Percentiles rank a stretch among this genome's conserved stretches.
phyloP scores from a whole-genome alignment of 2,329 filamentous ascomycete genomes.

The Beauveria sp. region DNA sequence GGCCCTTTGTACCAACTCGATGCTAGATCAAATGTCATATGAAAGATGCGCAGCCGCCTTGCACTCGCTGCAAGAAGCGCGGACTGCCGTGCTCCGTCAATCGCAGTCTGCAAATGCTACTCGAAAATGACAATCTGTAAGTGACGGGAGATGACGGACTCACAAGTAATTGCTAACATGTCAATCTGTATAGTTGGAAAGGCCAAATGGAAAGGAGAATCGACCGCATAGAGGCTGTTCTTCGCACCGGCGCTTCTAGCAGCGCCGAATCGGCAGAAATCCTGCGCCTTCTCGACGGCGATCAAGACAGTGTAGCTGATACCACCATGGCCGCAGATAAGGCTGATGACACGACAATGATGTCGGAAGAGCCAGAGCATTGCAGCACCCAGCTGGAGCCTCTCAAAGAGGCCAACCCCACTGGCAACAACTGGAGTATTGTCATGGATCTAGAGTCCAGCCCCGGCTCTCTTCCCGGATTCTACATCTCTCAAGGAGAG shows the following conservation, averaged over 20 bases:
- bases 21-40: slow-evolving; percentile 33
- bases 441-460: slow-evolving; percentile 8
- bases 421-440: slow-evolving; percentile 9
- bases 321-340: not conserved
- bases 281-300: not conserved
- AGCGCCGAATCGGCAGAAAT: not conserved
- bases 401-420: not conserved
- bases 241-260: slow-evolving; percentile 21
- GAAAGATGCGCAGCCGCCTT: slow-evolving; percentile 28
- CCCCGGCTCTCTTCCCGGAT: slow-evolving; percentile 5
- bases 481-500: slow-evolving; percentile 9
- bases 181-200: slow-evolving; percentile 27
- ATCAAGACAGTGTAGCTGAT: slow-evolving; percentile 1
- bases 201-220: slow-evolving; percentile 28
- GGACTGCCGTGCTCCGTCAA: slow-evolving; percentile 33
- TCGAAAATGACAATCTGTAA: slow-evolving; percentile 30
- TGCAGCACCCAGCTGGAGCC: not conserved
- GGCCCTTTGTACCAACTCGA: not conserved
- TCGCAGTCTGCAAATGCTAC: slow-evolving; percentile 32
- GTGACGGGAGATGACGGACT: not conserved
- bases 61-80: slow-evolving; percentile 31
- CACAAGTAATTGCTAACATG: not conserved
- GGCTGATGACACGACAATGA: slow-evolving; percentile 1
- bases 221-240: slow-evolving; percentile 25
- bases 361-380: not conserved